Base-by-base conservation (phyloP, 75 land plant species). In the Pinus taeda region DNA sequence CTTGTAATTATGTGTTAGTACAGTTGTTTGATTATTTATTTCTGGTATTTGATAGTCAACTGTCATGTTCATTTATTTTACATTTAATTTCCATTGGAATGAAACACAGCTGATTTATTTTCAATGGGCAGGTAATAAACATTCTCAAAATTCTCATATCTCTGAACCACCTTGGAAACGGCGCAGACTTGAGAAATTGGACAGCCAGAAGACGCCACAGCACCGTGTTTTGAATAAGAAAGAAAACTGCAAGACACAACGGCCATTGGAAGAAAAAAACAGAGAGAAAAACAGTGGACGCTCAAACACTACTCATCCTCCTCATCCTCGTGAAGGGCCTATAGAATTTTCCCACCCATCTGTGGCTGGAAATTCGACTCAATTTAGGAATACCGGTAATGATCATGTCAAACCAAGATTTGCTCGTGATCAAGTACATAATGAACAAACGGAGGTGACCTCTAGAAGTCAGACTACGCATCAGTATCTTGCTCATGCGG, bases 181-280 rank as follows among this genome's bases (percentile, higher is more conserved):
- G 29, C 74, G 74, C 37, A 73, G 55, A 73, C 12, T 53, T 39
- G 74, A 71, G 74, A 49, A 49, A 21, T 53, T 37, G 45, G 21
- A 71, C 24, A 71, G 14, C 29, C 57, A 53, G 6, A 71, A 45
- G 13, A 14, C 20, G 15, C 55, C 33, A 15, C 58, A 73, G 59
- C 57, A 73, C 26, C 20, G 14, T 24, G 55, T 24, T 57, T 42
- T 12, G 17, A 57, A 5, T n/a, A 15, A 29, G 74, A 24, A 45
- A 73, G 22, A 29, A 15, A 12, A 0, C 45, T 57, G 20, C 58
- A 73, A 26, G 15, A 73, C n/a, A 39, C 53, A 20, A n/a, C 5
- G 55, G 22, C 58, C 33, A 57, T 36, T 15, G 2, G 29, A 73
- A 29, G 3, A 73, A 55, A 56, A 73, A 26, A 22, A 24, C 53